phyloP scores from a whole-genome alignment of 306 rosid species.

The Cicer judaicum region DNA sequence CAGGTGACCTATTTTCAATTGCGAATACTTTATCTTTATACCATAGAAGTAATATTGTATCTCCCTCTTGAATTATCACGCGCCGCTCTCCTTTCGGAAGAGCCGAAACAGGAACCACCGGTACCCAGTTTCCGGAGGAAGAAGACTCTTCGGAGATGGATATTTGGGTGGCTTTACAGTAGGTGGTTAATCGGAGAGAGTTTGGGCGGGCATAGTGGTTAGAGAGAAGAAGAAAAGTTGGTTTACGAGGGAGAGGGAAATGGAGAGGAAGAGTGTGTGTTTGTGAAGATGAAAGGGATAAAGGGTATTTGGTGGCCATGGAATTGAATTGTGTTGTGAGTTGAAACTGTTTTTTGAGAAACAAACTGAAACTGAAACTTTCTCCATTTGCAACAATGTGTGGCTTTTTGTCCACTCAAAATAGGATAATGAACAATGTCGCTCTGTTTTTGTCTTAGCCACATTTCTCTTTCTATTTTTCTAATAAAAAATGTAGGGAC shows the following conservation, averaged over 20 bases:
- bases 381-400: neutral
- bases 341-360: constrained; percentile 8
- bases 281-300: constrained; percentile 23
- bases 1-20: constrained; percentile 90
- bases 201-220: constrained; percentile 23
- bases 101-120: constrained; percentile 89
- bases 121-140: constrained; percentile 79
- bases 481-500: too few relatives aligned
- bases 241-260: constrained; percentile 36
- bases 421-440: neutral
- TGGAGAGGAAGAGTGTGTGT: constrained; percentile 30
- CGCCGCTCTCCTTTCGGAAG: constrained; percentile 92
- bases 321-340: neutral
- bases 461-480: neutral
- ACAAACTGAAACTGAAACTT: neutral
- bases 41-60: constrained; percentile 79
- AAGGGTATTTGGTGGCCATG: constrained; percentile 21
- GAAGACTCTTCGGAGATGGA: constrained; percentile 67
- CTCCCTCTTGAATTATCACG: constrained; percentile 79
- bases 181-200: constrained; percentile 26
- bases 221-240: constrained; percentile 29
- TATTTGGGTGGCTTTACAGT: constrained; percentile 72
- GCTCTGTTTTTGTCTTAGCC: constrained; percentile 1
- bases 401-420: neutral
- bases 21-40: constrained; percentile 79